These are phyloP conservation scores for Pseudonectria foliicola DNA, from an alignment of 2,329 filamentous ascomycete species.

Conservation along the genomic window DNA sequence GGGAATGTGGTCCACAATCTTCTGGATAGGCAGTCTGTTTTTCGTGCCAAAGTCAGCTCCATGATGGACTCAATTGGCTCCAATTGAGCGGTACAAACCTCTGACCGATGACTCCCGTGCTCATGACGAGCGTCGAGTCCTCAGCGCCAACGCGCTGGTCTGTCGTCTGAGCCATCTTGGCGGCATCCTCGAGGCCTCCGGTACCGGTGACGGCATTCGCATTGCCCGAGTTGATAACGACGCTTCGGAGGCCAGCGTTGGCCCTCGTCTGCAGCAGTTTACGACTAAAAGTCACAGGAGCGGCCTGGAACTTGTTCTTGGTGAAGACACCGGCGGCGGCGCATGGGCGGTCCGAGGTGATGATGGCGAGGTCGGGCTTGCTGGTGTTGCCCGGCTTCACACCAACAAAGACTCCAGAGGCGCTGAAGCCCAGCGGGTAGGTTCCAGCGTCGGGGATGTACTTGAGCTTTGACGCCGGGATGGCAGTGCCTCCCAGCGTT, in stretches of 20 bases:
- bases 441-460: slow-evolving; percentile 80
- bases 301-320: slow-evolving; percentile 96
- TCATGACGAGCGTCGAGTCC: slow-evolving; percentile 83
- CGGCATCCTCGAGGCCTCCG: slow-evolving; percentile 81
- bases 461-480: slow-evolving; percentile 79
- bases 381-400: slow-evolving; percentile 90
- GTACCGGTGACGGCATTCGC: slow-evolving; percentile 95
- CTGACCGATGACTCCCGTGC: slow-evolving; percentile 95
- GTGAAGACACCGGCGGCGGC: slow-evolving; percentile 90
- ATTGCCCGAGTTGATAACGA: slow-evolving; percentile 92
- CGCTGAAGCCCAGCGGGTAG: slow-evolving; percentile 85
- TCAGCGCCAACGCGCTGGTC: slow-evolving; percentile 52
- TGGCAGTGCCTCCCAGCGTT: slow-evolving; percentile 23
- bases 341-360: slow-evolving; percentile 81
- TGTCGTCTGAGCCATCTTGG: slow-evolving; percentile 71
- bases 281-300: slow-evolving; percentile 81
- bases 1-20: slow-evolving; percentile 79
- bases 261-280: slow-evolving; percentile 59
- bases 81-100: slow-evolving; percentile 41
- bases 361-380: slow-evolving; percentile 83
- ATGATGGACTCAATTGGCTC: slow-evolving; percentile 1
- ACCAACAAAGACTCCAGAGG: slow-evolving; percentile 81
- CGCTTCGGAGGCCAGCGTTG: slow-evolving; percentile 65
- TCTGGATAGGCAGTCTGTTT: slow-evolving; percentile 73
- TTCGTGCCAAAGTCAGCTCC: slow-evolving; percentile 10